These are phyloP conservation scores for Hirschfeldia incana DNA, from an alignment of 345 rosid genomes.

Conservation along the genomic window DNA sequence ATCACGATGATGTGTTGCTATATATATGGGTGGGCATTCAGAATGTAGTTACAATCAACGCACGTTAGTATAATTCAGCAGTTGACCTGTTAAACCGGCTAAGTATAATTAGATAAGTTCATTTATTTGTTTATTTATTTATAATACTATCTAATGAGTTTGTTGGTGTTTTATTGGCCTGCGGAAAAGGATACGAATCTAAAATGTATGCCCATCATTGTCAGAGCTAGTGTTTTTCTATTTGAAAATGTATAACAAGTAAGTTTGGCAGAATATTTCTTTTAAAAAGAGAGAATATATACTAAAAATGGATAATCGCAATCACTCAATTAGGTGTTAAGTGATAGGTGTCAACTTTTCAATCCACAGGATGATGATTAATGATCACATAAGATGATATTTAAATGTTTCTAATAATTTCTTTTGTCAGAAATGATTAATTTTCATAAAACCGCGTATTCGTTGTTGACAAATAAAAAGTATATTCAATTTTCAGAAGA, in stretches of 20 bases:
- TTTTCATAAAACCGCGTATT: not conserved
- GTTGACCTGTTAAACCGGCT: constrained; percentile 22
- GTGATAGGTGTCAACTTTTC: constrained; percentile 12
- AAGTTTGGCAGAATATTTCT: constrained; percentile 22
- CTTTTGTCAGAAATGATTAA: too few relatives aligned
- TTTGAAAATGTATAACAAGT: not conserved
- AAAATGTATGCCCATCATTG: constrained; percentile 17
- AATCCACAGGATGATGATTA: not conserved
- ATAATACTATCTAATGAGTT: not conserved
- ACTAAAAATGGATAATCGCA: constrained; percentile 24
- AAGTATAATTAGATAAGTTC: not conserved
- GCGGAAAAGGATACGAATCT: constrained; percentile 28
- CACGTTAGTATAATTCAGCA: constrained; percentile 4
- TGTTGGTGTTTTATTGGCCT: constrained; percentile 6
- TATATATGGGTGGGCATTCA: not conserved
- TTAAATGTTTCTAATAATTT: not conserved
- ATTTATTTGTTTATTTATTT: not conserved
- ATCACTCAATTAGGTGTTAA: constrained; percentile 3
- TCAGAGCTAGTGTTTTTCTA: not conserved
- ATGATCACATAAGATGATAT: not conserved
- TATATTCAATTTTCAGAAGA: constrained; percentile 6
- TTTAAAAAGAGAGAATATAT: not conserved
- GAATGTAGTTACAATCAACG: not conserved
- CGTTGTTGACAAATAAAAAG: not conserved
- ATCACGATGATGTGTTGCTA: not conserved